Evolutionary conservation across 371 early-diverging fungal species (phyloP), one percentile per base, ranked within the genome.

Genomic region (Syncephalastrum sp.): DNA sequence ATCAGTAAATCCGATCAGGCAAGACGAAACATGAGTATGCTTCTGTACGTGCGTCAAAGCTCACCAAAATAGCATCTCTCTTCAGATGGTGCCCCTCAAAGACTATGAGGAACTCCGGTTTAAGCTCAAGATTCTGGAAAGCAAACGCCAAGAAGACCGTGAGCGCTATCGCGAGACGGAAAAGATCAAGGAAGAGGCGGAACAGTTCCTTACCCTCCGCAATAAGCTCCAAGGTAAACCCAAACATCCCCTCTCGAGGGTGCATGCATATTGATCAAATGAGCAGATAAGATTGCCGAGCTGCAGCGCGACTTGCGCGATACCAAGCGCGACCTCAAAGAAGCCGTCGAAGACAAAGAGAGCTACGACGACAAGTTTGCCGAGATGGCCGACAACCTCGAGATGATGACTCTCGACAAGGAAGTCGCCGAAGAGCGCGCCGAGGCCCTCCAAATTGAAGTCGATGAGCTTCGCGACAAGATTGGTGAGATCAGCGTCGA

Each of bases 381-480:
- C 41, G 95, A 95, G 45, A 64, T 82, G 16, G 60, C 79, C 21
- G 95, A 93, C 33, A 73, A 82, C 4, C 69, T 95, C 64, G 97
- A 96, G 67, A 85, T 93, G 77, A 80, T 91, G 61, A 81, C 93
- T 0, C 64, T 97, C 25, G 96, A 97, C 71, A 91, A 91, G 68
- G 95, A 96, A 74, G 84, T 93, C 72, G 95, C 94, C 1, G 95
- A 95, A 58, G 95, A 95, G 63, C 78, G 80, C 44, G 88, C 90
- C 10, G 95, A 95, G 48, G 73, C 82, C 14, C 55, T 92, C 53
- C 83, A 87, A 57, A 85, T 86, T 48, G 93, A 95, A 64, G 79
- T 89, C 1, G 76, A 79, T 33, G 61, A 77, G 16, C 66, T 92
- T 29, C 90, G 90, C 61, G 94, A 95, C 57, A 87, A 84, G 59